phyloP scores from a whole-genome alignment of 2,329 filamentous ascomycete species.

The Rutstroemia sp. region DNA sequence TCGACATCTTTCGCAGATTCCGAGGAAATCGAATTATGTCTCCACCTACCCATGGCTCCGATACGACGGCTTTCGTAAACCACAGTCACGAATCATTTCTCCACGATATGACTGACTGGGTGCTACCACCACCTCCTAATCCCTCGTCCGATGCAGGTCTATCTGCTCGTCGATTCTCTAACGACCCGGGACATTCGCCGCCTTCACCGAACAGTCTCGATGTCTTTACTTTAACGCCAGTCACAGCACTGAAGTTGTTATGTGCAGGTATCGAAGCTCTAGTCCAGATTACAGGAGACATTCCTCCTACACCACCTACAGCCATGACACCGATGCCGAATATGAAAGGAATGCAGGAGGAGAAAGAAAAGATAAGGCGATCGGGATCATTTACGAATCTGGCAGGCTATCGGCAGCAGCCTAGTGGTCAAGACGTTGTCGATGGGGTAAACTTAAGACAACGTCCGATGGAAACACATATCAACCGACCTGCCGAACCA shows the following conservation, averaged over 20 bases:
- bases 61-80: neutral
- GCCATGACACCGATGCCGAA: constrained; percentile 55
- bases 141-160: constrained; percentile 27
- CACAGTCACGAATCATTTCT: constrained; percentile 25
- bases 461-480: constrained; percentile 21
- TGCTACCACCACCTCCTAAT: constrained; percentile 26
- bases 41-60: neutral
- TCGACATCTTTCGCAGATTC: neutral
- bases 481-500: constrained; percentile 31
- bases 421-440: constrained; percentile 33
- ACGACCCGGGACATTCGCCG: constrained; percentile 23
- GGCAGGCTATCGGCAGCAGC: constrained; percentile 25
- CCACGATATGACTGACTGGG: constrained; percentile 24
- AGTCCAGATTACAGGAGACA: constrained; percentile 35
- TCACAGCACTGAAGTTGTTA: constrained; percentile 74
- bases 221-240: constrained; percentile 64
- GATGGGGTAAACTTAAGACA: constrained; percentile 48
- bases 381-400: constrained; percentile 44
- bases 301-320: constrained; percentile 72
- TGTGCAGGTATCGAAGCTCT: constrained; percentile 63
- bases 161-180: constrained; percentile 17
- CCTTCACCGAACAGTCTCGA: constrained; percentile 44
- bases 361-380: constrained; percentile 53
- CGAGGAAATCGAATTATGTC: neutral
- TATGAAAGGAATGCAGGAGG: constrained; percentile 55